Evolutionary conservation across 1,139 yeast genomes (phyloP), one percentile per base, ranked within the genome.

Genomic region (Meyerozyma carpophila): DNA sequence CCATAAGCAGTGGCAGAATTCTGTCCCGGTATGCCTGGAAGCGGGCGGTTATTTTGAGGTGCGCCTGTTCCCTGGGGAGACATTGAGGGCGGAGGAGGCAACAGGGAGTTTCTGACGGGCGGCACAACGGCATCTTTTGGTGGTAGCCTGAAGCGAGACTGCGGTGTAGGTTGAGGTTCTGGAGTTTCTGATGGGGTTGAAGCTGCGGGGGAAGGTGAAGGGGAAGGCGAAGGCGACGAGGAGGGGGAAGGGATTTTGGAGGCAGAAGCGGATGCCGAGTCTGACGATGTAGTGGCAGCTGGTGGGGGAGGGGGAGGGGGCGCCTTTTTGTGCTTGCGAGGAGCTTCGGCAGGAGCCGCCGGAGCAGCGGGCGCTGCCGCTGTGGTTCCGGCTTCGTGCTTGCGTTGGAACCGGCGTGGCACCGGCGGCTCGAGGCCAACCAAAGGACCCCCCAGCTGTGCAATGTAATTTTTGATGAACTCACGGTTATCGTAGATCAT

Each of bases 401-500:
- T 56, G 47, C 51, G 52, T 46, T 73, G 75, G 48, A 69, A 75
- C 52, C 76, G 75, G 47, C 93, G 68, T 2, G 95, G 95, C 44
- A 87, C 70, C 16, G 95, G 95, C 2, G 95, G 95, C 56, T 87
- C 95, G 38, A 86, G 63, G 0, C 95, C 95, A 31, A 85, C 94
- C 53, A 87, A 68, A 2, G 93, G 93, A 1, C 95, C 94, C 25
- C 95, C 95, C 57, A 83, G 86, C 55, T 82, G 73, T 7, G 81
- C 67, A 50, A 87, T 85, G 56, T 85, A 87, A 45, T 81, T 82
- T 60, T 86, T 87, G 53, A 87, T 87, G 58, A 87, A 87, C 49
- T 84, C 87, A 49, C 90, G 73, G 57, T 87, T 86, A 47, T 86
- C 94, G 1, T 93, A 94, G 62, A 89, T 87, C 91, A 86, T 85